Base-by-base conservation (phyloP, 768 basidiomycete genomes). In the Trametes coccinea region DNA sequence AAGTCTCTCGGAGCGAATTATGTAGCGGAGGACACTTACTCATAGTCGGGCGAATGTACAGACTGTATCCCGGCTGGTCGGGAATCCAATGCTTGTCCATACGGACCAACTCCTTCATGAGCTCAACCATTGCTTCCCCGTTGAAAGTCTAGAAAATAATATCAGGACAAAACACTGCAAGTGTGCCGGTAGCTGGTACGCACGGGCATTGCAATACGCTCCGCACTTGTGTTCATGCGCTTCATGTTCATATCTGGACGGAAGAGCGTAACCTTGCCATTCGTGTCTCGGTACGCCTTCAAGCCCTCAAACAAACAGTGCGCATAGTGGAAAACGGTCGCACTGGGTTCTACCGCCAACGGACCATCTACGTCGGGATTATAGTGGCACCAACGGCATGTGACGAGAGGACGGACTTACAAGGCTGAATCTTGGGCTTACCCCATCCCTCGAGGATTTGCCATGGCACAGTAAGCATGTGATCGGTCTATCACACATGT, bases 161-260 rank as follows among this genome's bases (percentile, higher is more conserved):
- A 53, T 60, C n/a, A 48, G 8, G 37, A 40, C 53, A 22, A 13
- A 14, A 16, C 22, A 33, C 27, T 5, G 14, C 22, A 29, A 10
- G 37, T 51, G 29, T 8, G 13, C 4, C 16, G 46, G 27, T 31
- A 46, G 45, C 6, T 6, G 29, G 27, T 8, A 75, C 85, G 59
- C 62, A 90, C 90, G 9, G 91, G 91, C 49, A 93, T 72, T 17
- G 89, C 92, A 56, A 93, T 79, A 44, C 95, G 85, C 29, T 75
- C 66, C 13, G 95, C 95, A 69, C 89, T 92, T 48, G 66, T 82
- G 76, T 93, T 93, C 94, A 98, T 95, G 30, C 95, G 87, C 70
- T 87, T 87, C 94, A 98, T 96, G 77, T 98, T 97, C 92, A 93
- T 92, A 75, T 97, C 93, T 2, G 95, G 96, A 47, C 95, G 80